Evolutionary conservation across 345 rosid genomes (phyloP).

Genomic region (Pelargonium nanum): DNA sequence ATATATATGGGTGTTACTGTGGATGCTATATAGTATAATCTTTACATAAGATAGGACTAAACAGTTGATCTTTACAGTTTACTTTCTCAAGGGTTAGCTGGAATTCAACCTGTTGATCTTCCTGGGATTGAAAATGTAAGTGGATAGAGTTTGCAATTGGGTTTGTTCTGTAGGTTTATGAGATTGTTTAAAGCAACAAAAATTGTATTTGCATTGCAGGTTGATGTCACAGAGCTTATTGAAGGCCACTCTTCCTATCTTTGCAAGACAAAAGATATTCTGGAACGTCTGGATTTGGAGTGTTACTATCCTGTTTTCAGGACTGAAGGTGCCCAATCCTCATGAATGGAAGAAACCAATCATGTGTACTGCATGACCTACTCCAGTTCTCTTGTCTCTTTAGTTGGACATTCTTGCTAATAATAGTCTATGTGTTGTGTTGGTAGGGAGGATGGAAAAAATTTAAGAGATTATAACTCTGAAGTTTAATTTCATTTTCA

Average conservation of each 20-base stretch:
- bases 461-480: too few species aligned
- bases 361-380: too few species aligned
- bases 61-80: conserved; percentile 19
- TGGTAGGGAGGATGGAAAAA: too few species aligned
- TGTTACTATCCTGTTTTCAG: conserved; percentile 27
- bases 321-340: conserved; percentile 1
- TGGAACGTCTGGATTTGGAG: conserved; percentile 35
- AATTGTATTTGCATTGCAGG: too few species aligned
- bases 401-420: too few species aligned
- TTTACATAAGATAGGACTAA: conserved; percentile 1
- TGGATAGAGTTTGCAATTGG: background rate
- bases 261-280: conserved; percentile 28
- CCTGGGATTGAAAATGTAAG: conserved; percentile 47
- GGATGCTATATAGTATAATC: too few species aligned
- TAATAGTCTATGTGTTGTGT: too few species aligned
- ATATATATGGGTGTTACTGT: too few species aligned
- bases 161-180: background rate
- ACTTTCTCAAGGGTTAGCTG: conserved; percentile 43
- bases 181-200: background rate
- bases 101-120: conserved; percentile 41
- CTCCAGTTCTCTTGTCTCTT: too few species aligned
- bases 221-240: conserved; percentile 30
- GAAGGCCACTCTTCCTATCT: conserved; percentile 40
- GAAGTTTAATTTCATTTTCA: too few species aligned
- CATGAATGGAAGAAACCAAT: too few species aligned